Evolutionary conservation across 441 rosid species (phyloP).

Genomic region (Arabidopsis hybrid): DNA sequence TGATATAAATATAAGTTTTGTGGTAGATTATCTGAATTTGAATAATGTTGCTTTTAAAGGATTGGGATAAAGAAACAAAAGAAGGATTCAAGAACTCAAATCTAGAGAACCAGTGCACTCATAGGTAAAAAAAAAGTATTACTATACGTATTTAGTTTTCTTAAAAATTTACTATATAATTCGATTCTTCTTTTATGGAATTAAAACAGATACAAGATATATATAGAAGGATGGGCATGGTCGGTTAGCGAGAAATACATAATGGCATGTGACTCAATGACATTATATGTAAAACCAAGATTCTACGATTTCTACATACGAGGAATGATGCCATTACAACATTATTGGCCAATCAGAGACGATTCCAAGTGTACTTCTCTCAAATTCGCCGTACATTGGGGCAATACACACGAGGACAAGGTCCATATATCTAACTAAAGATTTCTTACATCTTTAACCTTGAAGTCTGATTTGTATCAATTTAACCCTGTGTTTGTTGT

Average conservation of each 20-base stretch:
- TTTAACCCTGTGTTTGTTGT: neutral
- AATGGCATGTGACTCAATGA: constrained; percentile 69
- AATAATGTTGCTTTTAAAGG: constrained; percentile 34
- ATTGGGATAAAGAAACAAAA: constrained; percentile 48
- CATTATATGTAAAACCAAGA: constrained; percentile 56
- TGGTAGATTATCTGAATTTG: neutral
- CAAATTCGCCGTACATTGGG: constrained; percentile 81
- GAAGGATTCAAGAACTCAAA: constrained; percentile 52
- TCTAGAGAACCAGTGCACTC: constrained; percentile 54
- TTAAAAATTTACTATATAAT: neutral
- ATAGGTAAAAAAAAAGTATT: constrained; percentile 47
- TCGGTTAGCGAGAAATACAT: constrained; percentile 83
- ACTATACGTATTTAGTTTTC: neutral
- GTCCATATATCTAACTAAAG: constrained; percentile 32
- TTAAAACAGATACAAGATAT: constrained; percentile 59
- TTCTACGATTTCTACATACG: constrained; percentile 71
- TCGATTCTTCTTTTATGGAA: neutral
- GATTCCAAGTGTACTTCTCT: constrained; percentile 55
- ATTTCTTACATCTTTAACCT: neutral
- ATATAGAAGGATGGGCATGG: constrained; percentile 69
- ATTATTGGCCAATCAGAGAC: constrained; percentile 70
- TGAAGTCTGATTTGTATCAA: neutral
- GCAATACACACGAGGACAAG: constrained; percentile 56
- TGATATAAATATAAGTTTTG: neutral
- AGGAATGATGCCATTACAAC: constrained; percentile 65